These are phyloP conservation scores for Ilyonectria sp. DNA, from an alignment of 2,329 filamentous ascomycete species.

Conservation along the genomic window DNA sequence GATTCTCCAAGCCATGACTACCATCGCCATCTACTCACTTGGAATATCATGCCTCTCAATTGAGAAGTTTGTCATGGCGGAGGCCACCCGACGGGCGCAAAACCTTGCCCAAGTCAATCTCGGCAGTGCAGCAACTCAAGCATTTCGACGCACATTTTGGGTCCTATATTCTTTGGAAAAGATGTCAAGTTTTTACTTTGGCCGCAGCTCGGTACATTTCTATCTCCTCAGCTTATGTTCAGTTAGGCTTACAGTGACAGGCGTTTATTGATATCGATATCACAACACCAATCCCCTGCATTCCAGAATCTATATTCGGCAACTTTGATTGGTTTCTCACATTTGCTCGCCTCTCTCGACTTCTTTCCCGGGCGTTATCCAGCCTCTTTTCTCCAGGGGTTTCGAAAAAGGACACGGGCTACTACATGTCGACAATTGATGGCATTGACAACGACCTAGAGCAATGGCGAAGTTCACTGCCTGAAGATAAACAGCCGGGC, in stretches of 20 bases:
- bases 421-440: slow-evolving; percentile 26
- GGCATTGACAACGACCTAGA: slow-evolving; percentile 38
- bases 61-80: slow-evolving; percentile 38
- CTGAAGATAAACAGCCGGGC: slow-evolving; percentile 29
- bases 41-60: slow-evolving; percentile 36
- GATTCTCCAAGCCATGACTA: slow-evolving; percentile 39
- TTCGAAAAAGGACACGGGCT: slow-evolving; percentile 17
- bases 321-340: slow-evolving; percentile 32
- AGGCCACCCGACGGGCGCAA: slow-evolving; percentile 38
- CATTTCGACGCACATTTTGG: slow-evolving; percentile 39
- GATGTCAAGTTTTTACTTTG: slow-evolving; percentile 42
- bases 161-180: slow-evolving; percentile 41
- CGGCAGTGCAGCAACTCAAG: slow-evolving; percentile 19
- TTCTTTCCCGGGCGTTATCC: slow-evolving; percentile 35
- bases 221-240: too few species aligned
- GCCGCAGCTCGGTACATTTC: slow-evolving; percentile 36
- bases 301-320: slow-evolving; percentile 39
- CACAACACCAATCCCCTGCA: slow-evolving; percentile 32
- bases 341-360: slow-evolving; percentile 32
- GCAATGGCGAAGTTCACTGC: slow-evolving; percentile 30
- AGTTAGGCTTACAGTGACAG: slow-evolving; percentile 10
- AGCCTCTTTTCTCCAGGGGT: slow-evolving; percentile 37
- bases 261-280: slow-evolving; percentile 37
- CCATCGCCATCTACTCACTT: slow-evolving; percentile 28
- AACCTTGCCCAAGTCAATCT: slow-evolving; percentile 29